These are phyloP conservation scores for Microcyclospora pomicola DNA, from an alignment of 2,329 filamentous ascomycete genomes.

Conservation along the genomic window DNA sequence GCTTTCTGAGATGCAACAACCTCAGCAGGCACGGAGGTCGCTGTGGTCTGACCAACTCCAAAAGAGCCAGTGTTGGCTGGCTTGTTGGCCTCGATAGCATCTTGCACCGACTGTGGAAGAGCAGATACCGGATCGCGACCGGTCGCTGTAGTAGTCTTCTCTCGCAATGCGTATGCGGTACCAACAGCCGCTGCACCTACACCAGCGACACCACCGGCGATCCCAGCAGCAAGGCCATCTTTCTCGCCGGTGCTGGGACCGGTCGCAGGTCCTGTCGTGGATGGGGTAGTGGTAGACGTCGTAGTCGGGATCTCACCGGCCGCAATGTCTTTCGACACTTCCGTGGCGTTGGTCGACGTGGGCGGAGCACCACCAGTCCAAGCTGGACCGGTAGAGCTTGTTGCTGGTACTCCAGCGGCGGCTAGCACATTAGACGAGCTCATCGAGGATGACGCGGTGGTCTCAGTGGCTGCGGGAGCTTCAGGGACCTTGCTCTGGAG, in stretches of 20 bases:
- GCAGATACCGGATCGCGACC: conserved; percentile 36
- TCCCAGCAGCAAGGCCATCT: conserved; percentile 26
- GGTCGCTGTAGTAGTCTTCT: conserved; percentile 26
- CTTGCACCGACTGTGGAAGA: conserved; percentile 29
- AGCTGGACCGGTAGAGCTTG: no score
- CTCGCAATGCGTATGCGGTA: conserved; percentile 24
- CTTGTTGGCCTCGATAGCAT: conserved; percentile 25
- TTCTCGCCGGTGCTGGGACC: conserved; percentile 1
- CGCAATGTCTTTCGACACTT: not conserved
- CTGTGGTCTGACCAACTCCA: conserved; percentile 11
- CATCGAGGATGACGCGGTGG: not conserved
- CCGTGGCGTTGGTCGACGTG: not conserved
- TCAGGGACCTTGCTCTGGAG: conserved; percentile 48
- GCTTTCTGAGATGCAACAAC: conserved; percentile 19
- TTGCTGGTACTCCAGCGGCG: conserved; percentile 7
- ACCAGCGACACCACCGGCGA: conserved; percentile 25
- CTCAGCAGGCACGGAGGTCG: conserved; percentile 14
- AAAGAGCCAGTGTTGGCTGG: conserved; percentile 1
- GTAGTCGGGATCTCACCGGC: not conserved
- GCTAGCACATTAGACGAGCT: conserved; percentile 2
- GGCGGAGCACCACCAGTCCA: not conserved
- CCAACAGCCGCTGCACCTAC: conserved; percentile 23
- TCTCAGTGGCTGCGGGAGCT: conserved; percentile 5
- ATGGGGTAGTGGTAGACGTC: not conserved
- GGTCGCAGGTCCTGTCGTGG: not conserved